Evolutionary conservation across 805 yeast genomes (phyloP).

Genomic region (Sugiyamaella boreocaroliniensis): DNA sequence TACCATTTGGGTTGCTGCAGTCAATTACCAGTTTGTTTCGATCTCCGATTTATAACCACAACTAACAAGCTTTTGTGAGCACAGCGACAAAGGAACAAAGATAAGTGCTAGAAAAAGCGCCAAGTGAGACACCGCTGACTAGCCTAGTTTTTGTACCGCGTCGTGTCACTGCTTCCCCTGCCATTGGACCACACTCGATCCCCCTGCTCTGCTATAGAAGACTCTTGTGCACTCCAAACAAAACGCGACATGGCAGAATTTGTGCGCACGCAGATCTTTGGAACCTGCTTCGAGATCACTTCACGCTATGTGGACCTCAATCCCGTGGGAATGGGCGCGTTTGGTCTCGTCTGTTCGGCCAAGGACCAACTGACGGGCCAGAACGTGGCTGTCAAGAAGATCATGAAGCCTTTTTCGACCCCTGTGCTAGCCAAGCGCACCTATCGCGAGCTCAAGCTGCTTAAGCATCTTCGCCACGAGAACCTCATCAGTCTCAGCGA

Average conservation of each 20-base stretch:
- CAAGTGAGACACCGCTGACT: too few species aligned
- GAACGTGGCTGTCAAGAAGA: slow-evolving; percentile 94
- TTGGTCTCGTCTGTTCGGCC: slow-evolving; percentile 96
- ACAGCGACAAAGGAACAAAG: too few species aligned
- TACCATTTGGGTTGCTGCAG: too few species aligned
- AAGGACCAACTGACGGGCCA: slow-evolving; percentile 83
- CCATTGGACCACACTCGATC: too few species aligned
- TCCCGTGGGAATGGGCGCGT: slow-evolving; percentile 99
- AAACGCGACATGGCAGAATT: neutral
- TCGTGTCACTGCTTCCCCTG: too few species aligned
- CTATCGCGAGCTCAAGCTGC: slow-evolving; percentile 85
- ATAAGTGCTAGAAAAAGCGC: too few species aligned
- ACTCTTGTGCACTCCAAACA: too few species aligned
- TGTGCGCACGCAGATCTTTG: slow-evolving; percentile 77
- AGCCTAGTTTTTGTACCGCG: too few species aligned
- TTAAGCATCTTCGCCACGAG: slow-evolving; percentile 91
- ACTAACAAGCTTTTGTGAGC: too few species aligned
- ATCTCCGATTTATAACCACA: too few species aligned
- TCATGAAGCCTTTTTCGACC: slow-evolving; percentile 94
- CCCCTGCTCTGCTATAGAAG: too few species aligned
- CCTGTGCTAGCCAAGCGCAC: slow-evolving; percentile 94
- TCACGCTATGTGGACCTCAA: slow-evolving; percentile 80
- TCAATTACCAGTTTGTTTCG: too few species aligned
- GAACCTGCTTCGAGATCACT: slow-evolving; percentile 91
- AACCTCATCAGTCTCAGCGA: slow-evolving; percentile 89